phyloP scores from a whole-genome alignment of 495 filamentous ascomycete species.

The Haplographium delicatum region DNA sequence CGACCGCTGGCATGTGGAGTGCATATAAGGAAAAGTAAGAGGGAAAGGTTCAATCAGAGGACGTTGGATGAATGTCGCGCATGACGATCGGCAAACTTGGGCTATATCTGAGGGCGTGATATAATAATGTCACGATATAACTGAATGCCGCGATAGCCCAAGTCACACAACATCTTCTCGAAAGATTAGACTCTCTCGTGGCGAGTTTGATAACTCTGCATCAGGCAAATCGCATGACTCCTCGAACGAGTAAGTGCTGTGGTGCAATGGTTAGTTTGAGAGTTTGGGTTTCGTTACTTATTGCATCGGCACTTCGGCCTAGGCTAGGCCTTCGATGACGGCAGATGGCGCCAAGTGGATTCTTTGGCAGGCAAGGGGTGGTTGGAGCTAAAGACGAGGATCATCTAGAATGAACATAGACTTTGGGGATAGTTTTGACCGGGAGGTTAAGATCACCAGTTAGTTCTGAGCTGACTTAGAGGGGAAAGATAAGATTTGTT shows the following conservation, averaged over 20 bases:
- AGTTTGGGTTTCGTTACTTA: too few relatives aligned
- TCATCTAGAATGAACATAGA: slow-evolving; percentile 3
- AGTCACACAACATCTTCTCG: too few relatives aligned
- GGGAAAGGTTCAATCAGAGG: slow-evolving; percentile 2
- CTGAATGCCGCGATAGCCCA: not conserved
- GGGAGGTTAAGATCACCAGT: too few relatives aligned
- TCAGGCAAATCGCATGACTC: too few relatives aligned
- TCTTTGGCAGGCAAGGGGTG: slow-evolving; percentile 2
- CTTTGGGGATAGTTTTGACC: too few relatives aligned
- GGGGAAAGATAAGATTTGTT: too few relatives aligned
- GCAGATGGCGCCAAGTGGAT: slow-evolving; percentile 14
- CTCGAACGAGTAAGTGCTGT: too few relatives aligned
- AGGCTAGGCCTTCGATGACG: slow-evolving; percentile 6
- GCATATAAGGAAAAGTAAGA: not conserved
- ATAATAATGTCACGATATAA: not conserved
- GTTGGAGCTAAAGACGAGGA: slow-evolving; percentile 1
- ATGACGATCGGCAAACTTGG: slow-evolving; percentile 2
- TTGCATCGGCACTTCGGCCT: slow-evolving; percentile 17
- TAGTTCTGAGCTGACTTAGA: too few relatives aligned
- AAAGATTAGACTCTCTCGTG: too few relatives aligned
- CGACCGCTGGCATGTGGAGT: not conserved
- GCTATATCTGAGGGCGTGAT: not conserved
- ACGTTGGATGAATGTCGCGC: slow-evolving; percentile 15
- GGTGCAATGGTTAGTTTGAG: not conserved
- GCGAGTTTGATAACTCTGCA: too few relatives aligned